Evolutionary conservation across 2,329 filamentous ascomycete species (phyloP), one percentile per base, ranked within the genome.

Genomic region (Drechslerella stenobrocha): DNA sequence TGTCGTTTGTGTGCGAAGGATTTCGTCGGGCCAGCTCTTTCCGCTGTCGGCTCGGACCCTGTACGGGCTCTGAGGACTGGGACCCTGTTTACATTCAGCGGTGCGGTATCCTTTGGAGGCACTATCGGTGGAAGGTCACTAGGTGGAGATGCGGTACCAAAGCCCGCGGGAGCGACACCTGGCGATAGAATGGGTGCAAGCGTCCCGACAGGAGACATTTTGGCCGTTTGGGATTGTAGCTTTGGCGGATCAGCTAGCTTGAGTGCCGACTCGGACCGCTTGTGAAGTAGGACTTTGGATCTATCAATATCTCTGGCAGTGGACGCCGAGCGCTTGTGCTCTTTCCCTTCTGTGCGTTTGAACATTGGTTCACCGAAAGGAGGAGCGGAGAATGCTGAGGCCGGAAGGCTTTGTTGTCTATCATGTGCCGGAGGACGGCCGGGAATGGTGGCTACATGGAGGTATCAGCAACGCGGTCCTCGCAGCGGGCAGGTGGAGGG

Each of bases 401-500:
- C 40, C 45, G 40, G 71, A 66, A 51, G 67, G 42, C 63, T 69
- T 48, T 69, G 69, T 44, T 70, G 67, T 55, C 84, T 80, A 76
- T 87, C 84, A 71, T 87, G 83, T 23, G 86, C 75, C 30, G 84
- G 79, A 57, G 83, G 84, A 4, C 84, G 81, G 37, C 84, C 84
- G 30, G 85, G 85, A 71, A 87, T 86, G 48, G 63, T 24, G 85
- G 87, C 70, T 85, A n/a, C n/a, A n/a, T n/a, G n/a, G n/a, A n/a
- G n/a, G n/a, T n/a, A n/a, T n/a, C n/a, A n/a, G n/a, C n/a, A n/a
- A n/a, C n/a, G n/a, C n/a, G n/a, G n/a, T n/a, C n/a, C n/a, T n/a
- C n/a, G n/a, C n/a, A n/a, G n/a, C n/a, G n/a, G n/a, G n/a, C n/a
- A n/a, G 20, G 15, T 15, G n/a, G 44, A 24, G 45, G 18, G 24